Conservation (phyloP, 768 basidiomycete species). For the Boletus pseudopeckii region DNA sequence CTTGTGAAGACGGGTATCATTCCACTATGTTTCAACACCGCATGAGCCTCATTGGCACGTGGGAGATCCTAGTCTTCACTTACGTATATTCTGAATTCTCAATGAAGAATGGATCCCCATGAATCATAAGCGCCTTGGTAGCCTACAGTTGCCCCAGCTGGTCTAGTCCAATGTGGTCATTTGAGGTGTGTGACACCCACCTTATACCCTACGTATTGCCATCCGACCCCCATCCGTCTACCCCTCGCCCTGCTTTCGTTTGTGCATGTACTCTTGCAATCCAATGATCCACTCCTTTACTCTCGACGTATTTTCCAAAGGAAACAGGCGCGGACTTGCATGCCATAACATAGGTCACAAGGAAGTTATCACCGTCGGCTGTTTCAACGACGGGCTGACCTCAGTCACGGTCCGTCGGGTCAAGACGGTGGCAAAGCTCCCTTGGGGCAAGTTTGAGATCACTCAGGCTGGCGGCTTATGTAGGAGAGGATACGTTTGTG, state of each 20-base stretch:
- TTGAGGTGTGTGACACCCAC: slow-evolving; percentile 22
- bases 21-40: slow-evolving; percentile 38
- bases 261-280: slow-evolving; percentile 65
- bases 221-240: slow-evolving; percentile 66
- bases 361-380: neutral
- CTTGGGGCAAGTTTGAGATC: slow-evolving; percentile 55
- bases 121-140: slow-evolving; percentile 61
- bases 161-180: neutral
- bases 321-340: slow-evolving; percentile 61
- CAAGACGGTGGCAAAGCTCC: slow-evolving; percentile 28
- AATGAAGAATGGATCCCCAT: slow-evolving; percentile 72
- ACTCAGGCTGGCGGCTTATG: slow-evolving; percentile 49
- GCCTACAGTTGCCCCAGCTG: slow-evolving; percentile 40
- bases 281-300: slow-evolving; percentile 60
- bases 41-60: neutral
- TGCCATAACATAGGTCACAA: neutral
- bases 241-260: slow-evolving; percentile 46
- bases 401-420: neutral
- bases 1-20: slow-evolving; percentile 58
- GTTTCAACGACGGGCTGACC: neutral
- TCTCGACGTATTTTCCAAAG: slow-evolving; percentile 57
- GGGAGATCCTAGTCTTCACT: slow-evolving; percentile 16
- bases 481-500: slow-evolving; percentile 58
- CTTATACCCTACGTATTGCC: slow-evolving; percentile 83
- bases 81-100: slow-evolving; percentile 73